A percentile compares a stretch with the other conserved stretches of the same genome.
phyloP scores from a whole-genome alignment of 306 rosid species.

The Herpetospermum pedunculosum region DNA sequence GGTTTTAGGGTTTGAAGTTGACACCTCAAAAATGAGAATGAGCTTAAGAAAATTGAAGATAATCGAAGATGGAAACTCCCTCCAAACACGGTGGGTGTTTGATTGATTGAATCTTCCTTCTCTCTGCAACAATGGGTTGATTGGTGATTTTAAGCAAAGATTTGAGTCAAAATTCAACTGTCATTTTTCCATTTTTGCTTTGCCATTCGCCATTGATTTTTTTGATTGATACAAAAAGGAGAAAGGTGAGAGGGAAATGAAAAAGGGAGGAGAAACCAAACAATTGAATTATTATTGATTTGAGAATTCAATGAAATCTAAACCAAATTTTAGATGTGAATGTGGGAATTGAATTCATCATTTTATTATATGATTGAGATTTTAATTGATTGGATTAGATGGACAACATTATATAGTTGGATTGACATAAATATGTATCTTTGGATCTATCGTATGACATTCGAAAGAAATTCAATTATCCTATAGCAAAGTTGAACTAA shows the following conservation, averaged over 20 bases:
- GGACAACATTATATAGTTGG: too few species aligned
- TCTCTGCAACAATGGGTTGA: background rate
- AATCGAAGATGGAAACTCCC: constrained; percentile 8
- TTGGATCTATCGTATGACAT: too few species aligned
- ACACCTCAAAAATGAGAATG: background rate
- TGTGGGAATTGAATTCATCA: background rate
- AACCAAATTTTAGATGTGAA: background rate
- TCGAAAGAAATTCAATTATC: too few species aligned
- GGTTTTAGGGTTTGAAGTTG: constrained; percentile 13
- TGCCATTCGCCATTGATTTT: background rate
- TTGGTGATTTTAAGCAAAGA: background rate
- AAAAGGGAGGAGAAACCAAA: background rate
- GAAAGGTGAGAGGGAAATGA: background rate
- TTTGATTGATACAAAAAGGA: background rate
- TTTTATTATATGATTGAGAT: background rate
- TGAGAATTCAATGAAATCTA: background rate
- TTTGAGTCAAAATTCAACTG: background rate
- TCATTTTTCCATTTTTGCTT: background rate
- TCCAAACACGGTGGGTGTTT: background rate
- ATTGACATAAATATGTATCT: too few species aligned
- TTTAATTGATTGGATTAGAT: background rate
- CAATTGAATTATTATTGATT: constrained; percentile 1
- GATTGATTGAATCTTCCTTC: background rate
- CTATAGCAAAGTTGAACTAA: too few species aligned
- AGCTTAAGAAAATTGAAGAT: background rate